Evolutionary conservation across 2,329 filamentous ascomycete species (phyloP), one percentile per base, ranked within the genome.

Genomic region (Ophiognomonia clavigignenti-juglandacearum): DNA sequence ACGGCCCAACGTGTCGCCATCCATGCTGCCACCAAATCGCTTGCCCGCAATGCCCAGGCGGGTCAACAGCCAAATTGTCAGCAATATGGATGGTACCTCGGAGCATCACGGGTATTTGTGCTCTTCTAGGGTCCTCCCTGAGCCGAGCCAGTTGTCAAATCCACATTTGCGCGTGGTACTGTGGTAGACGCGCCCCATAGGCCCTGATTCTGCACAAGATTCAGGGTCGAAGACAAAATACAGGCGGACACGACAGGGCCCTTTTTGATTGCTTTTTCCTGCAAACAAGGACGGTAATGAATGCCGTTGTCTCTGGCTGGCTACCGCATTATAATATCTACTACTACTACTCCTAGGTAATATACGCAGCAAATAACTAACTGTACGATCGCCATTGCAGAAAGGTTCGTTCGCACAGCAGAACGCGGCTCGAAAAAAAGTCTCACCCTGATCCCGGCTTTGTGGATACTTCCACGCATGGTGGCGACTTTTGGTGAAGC

Each of bases 391-490:
- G n/a, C n/a, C n/a, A n/a, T n/a, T n/a, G n/a, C n/a, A n/a, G n/a
- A n/a, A n/a, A n/a, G n/a, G n/a, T n/a, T n/a, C n/a, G 4, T 36
- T 43, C 34, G 32, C 34, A 20, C 34, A 36, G 18, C 34, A 36
- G 18, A 16, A 45, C 40, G 45, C 41, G 41, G 46, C 35, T 52
- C 40, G 49, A 43, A 41, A 34, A 26, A n/a, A 10, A 26, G 24
- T 49, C 42, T 10, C 16, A 32, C 23, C 23, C n/a, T 43, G 31
- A 37, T 39, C 46, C 46, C 44, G 46, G 49, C 45, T 34, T 38
- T 52, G 49, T 52, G 49, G 49, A 49, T 49, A 46, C 49, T 39
- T n/a, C n/a, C n/a, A n/a, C n/a, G n/a, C n/a, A n/a, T n/a, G 39
- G 47, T 45, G 47, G 41, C 46, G 39, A 48, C 42, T 37, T 52